Percentiles rank a stretch among this genome's conserved stretches.
phyloP scores from a whole-genome alignment of 2,329 filamentous ascomycete species.

The Ciborinia camelliae region DNA sequence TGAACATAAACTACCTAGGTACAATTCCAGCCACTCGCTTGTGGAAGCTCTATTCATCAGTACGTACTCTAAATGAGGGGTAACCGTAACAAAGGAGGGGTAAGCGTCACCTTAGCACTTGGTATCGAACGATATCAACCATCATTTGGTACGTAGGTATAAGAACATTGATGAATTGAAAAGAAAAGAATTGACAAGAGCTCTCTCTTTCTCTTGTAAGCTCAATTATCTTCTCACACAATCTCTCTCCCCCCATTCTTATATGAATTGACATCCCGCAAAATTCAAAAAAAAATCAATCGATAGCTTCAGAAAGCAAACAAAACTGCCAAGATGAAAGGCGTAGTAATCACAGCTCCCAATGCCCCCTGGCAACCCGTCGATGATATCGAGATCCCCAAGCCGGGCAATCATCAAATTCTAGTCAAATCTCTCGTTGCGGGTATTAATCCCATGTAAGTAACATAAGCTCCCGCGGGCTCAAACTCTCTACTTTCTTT shows the following conservation, averaged over 20 bases:
- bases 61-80: constrained; percentile 16
- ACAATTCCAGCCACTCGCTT: background rate
- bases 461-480: constrained; percentile 22
- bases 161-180: too few relatives aligned
- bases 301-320: too few relatives aligned
- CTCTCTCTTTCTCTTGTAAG: too few relatives aligned
- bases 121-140: constrained; percentile 1
- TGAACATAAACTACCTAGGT: too few relatives aligned
- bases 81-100: constrained; percentile 14
- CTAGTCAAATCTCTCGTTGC: constrained; percentile 41
- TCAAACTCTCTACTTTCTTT: background rate
- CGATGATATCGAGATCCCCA: constrained; percentile 30
- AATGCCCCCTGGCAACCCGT: constrained; percentile 14
- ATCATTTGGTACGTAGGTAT: too few relatives aligned
- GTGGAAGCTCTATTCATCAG: too few relatives aligned
- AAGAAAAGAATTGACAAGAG: too few relatives aligned
- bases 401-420: constrained; percentile 37
- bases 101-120: constrained; percentile 1
- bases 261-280: too few relatives aligned
- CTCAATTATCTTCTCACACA: background rate
- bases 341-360: background rate
- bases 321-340: constrained; percentile 16
- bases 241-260: too few relatives aligned
- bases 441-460: constrained; percentile 42
- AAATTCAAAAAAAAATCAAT: background rate